Evolutionary conservation across 805 yeast species (phyloP).

Genomic region (Wickerhamiella cacticola): DNA sequence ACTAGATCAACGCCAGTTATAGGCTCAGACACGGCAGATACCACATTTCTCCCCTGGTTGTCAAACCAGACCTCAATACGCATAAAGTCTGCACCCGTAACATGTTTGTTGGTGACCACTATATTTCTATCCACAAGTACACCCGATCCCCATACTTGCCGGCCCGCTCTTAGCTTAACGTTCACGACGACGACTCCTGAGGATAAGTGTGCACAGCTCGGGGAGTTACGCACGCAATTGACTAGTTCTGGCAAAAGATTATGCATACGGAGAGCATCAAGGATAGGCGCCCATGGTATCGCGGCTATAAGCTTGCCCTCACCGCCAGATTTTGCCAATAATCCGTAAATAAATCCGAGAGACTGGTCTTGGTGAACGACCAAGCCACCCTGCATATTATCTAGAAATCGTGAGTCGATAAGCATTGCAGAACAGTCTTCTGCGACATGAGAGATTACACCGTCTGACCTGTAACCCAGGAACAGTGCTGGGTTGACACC

Average conservation of each 20-base stretch:
- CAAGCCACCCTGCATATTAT: slow-evolving; percentile 31
- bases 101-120: slow-evolving; percentile 29
- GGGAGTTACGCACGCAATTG: background rate
- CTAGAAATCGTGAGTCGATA: slow-evolving; percentile 27
- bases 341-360: slow-evolving; percentile 27
- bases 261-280: background rate
- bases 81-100: slow-evolving; percentile 20
- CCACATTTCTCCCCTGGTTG: slow-evolving; percentile 10
- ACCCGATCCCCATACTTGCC: slow-evolving; percentile 30
- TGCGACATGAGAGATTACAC: slow-evolving; percentile 21
- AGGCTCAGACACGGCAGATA: slow-evolving; percentile 21
- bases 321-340: slow-evolving; percentile 23
- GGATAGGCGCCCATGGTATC: slow-evolving; percentile 25
- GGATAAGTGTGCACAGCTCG: background rate
- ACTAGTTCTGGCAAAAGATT: background rate
- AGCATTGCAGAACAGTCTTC: slow-evolving; percentile 16
- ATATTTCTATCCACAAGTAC: slow-evolving; percentile 23
- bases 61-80: slow-evolving; percentile 15
- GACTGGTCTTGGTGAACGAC: slow-evolving; percentile 14
- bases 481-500: slow-evolving; percentile 28
- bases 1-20: slow-evolving; percentile 27
- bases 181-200: slow-evolving; percentile 19
- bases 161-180: slow-evolving; percentile 17
- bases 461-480: slow-evolving; percentile 24
- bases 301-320: slow-evolving; percentile 27